Conservation (phyloP, 2,329 filamentous ascomycete genomes). For the Aspergillus candidus region DNA sequence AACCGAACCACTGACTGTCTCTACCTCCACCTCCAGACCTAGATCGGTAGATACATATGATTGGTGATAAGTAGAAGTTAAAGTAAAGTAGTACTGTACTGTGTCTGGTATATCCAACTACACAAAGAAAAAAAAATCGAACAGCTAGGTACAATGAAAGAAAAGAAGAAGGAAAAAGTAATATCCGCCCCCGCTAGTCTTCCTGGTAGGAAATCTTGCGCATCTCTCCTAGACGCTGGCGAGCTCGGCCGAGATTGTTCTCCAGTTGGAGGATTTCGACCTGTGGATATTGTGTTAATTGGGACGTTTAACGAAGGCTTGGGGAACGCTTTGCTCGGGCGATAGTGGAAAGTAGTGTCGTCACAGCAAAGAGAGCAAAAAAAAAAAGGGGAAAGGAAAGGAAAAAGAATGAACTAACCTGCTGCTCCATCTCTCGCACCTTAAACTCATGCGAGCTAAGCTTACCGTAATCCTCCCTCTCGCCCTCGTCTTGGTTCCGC, state of each 20-base stretch:
- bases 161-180: neutral
- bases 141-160: neutral
- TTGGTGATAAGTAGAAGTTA: neutral
- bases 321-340: neutral
- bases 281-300: conserved; percentile 42
- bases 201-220: conserved; percentile 93
- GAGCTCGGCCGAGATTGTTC: conserved; percentile 72
- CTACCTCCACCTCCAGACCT: too few relatives aligned
- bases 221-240: conserved; percentile 90
- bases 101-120: conserved; percentile 1
- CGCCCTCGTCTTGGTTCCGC: conserved; percentile 68
- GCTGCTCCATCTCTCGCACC: conserved; percentile 97
- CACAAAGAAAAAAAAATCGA: neutral
- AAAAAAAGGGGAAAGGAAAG: conserved; percentile 4
- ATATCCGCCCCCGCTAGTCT: conserved; percentile 41
- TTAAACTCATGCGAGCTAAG: conserved; percentile 95
- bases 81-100: neutral
- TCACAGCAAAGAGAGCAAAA: neutral
- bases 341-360: neutral
- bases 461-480: conserved; percentile 79
- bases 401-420: conserved; percentile 57
- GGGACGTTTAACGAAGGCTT: conserved; percentile 1
- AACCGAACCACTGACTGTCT: too few relatives aligned
- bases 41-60: too few relatives aligned
- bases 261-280: conserved; percentile 96